Percentiles rank a stretch among this genome's conserved stretches.
Conservation (phyloP, 2,329 filamentous ascomycete genomes). For the Aspergillus phoenicis region DNA sequence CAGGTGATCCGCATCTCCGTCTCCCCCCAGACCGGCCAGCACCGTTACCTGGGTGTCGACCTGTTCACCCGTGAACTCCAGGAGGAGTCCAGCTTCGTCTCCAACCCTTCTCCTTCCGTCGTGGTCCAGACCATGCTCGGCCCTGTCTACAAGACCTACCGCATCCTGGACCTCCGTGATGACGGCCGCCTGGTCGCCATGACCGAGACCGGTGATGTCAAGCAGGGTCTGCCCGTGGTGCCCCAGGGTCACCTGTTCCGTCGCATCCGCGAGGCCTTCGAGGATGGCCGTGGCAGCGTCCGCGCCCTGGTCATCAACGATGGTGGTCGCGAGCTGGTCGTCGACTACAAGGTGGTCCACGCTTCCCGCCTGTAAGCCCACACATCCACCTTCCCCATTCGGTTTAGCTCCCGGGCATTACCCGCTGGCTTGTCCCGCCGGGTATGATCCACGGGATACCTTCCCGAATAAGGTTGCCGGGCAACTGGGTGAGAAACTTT, state of each 20-base stretch:
- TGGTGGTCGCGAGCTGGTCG: slow-evolving; percentile 87
- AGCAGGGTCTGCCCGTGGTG: slow-evolving; percentile 89
- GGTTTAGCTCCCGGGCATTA: slow-evolving; percentile 14
- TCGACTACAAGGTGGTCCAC: slow-evolving; percentile 99
- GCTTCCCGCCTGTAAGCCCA: slow-evolving; percentile 62
- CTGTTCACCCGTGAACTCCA: slow-evolving; percentile 99
- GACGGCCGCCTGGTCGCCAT: slow-evolving; percentile 84
- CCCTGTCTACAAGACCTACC: slow-evolving; percentile 99
- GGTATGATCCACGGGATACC: slow-evolving; percentile 6
- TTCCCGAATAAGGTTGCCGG: not conserved
- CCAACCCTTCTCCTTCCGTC: slow-evolving; percentile 93
- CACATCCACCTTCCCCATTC: slow-evolving; percentile 12
- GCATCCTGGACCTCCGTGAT: slow-evolving; percentile 94
- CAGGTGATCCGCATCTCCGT: slow-evolving; percentile 99
- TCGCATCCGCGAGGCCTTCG: slow-evolving; percentile 81
- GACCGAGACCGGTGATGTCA: slow-evolving; percentile 98
- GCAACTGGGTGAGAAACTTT: slow-evolving; percentile 2
- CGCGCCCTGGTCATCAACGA: slow-evolving; percentile 96
- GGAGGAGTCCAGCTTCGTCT: slow-evolving; percentile 97
- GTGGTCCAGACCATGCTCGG: slow-evolving; percentile 99
- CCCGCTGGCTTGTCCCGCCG: not conserved
- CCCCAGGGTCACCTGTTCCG: slow-evolving; percentile 89
- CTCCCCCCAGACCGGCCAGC: slow-evolving; percentile 95
- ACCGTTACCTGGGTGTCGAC: slow-evolving; percentile 99
- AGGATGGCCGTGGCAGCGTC: slow-evolving; percentile 88